These are phyloP conservation scores for Hordeum pubiflorum DNA, from an alignment of 202 grass and related monocot species.

Conservation along the genomic window DNA sequence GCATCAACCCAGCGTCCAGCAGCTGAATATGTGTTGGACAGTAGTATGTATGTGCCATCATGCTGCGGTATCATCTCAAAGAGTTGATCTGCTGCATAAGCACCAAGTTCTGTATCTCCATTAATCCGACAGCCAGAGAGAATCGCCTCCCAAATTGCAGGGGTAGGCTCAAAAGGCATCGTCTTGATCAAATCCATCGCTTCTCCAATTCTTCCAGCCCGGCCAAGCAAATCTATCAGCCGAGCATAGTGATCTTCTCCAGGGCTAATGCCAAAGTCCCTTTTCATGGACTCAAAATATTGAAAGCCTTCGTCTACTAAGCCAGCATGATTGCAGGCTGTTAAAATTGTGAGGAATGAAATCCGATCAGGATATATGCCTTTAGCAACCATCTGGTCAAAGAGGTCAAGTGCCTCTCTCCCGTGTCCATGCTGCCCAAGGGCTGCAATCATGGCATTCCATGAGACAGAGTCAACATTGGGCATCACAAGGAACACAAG, in stretches of 20 bases:
- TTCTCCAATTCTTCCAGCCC: slow-evolving; percentile 65
- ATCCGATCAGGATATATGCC: slow-evolving; percentile 64
- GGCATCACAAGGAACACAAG: slow-evolving; percentile 61
- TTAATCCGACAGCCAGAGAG: slow-evolving; percentile 56
- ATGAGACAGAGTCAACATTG: slow-evolving; percentile 65
- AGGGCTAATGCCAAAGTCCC: slow-evolving; percentile 60
- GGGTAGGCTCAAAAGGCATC: slow-evolving; percentile 63
- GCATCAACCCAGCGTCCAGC: slow-evolving; percentile 66
- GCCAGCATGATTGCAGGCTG: slow-evolving; percentile 80
- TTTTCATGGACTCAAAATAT: slow-evolving; percentile 85
- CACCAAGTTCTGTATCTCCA: slow-evolving; percentile 58
- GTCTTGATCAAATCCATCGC: slow-evolving; percentile 55
- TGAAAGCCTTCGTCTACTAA: slow-evolving; percentile 63
- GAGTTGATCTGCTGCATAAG: slow-evolving; percentile 57
- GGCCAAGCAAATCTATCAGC: slow-evolving; percentile 72
- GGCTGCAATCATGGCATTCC: slow-evolving; percentile 90
- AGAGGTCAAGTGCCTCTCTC: slow-evolving; percentile 58
- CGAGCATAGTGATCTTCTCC: slow-evolving; percentile 70
- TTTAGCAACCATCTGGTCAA: slow-evolving; percentile 58
- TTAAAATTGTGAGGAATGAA: slow-evolving; percentile 71
- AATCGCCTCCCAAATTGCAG: slow-evolving; percentile 68
- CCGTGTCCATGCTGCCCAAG: slow-evolving; percentile 79
- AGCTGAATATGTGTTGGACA: slow-evolving; percentile 86
- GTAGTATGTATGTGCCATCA: slow-evolving; percentile 75
- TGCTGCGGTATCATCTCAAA: slow-evolving; percentile 62